Percentiles rank a stretch among this genome's conserved stretches.
Conservation (phyloP, 2,329 filamentous ascomycete genomes). For the Aureobasidium sp. region DNA sequence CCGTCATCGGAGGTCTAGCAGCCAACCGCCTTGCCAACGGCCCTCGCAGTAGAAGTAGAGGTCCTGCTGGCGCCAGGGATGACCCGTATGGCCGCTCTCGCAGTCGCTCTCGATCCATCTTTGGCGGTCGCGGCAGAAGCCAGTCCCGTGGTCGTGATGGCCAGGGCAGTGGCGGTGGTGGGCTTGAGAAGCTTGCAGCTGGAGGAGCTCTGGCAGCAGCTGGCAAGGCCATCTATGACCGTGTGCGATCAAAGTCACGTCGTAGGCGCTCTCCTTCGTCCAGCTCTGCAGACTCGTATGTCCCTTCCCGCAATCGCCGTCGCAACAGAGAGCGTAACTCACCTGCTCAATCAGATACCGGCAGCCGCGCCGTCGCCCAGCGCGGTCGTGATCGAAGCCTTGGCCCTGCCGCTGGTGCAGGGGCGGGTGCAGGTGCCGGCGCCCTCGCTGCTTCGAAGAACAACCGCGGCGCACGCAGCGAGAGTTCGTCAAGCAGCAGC, state of each 20-base stretch:
- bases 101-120: slow-evolving; percentile 58
- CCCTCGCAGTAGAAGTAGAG: slow-evolving; percentile 59
- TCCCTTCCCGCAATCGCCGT: slow-evolving; percentile 42
- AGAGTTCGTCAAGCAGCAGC: slow-evolving; percentile 31
- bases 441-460: slow-evolving; percentile 20
- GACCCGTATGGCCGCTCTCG: slow-evolving; percentile 51
- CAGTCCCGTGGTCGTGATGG: slow-evolving; percentile 36
- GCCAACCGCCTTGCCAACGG: slow-evolving; percentile 83
- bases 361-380: slow-evolving; percentile 25
- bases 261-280: slow-evolving; percentile 40
- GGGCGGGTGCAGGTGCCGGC: slow-evolving; percentile 32
- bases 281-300: slow-evolving; percentile 46
- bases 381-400: slow-evolving; percentile 36
- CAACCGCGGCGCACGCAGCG: slow-evolving; percentile 15
- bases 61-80: slow-evolving; percentile 37
- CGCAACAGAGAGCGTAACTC: slow-evolving; percentile 31
- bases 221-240: slow-evolving; percentile 48
- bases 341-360: slow-evolving; percentile 35
- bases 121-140: slow-evolving; percentile 47
- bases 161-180: slow-evolving; percentile 37
- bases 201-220: slow-evolving; percentile 44
- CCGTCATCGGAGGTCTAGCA: slow-evolving; percentile 80
- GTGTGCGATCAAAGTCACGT: slow-evolving; percentile 48
- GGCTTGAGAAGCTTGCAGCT: slow-evolving; percentile 43
- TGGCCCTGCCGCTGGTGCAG: slow-evolving; percentile 35